Evolutionary conservation across 768 basidiomycete genomes (phyloP).

Genomic region (Suillus spraguei): DNA sequence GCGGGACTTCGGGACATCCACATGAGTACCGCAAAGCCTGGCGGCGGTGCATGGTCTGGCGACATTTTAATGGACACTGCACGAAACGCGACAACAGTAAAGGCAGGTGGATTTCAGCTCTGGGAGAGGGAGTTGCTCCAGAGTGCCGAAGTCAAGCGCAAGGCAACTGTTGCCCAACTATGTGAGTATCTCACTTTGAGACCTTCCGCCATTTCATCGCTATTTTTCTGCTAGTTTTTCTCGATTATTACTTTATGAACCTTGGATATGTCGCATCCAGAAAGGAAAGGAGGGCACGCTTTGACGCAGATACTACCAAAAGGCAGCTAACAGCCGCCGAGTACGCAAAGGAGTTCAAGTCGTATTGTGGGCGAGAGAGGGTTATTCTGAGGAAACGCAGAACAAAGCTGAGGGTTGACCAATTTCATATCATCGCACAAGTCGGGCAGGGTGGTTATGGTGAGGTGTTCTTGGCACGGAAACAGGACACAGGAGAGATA

Average conservation of each 20-base stretch:
- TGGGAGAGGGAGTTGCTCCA: constrained; percentile 90
- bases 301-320: constrained; percentile 78
- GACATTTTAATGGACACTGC: constrained; percentile 68
- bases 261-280: constrained; percentile 87
- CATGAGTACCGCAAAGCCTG: constrained; percentile 65
- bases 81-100: constrained; percentile 48
- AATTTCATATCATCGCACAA: constrained; percentile 98
- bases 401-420: constrained; percentile 89
- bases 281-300: constrained; percentile 80
- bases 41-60: constrained; percentile 40
- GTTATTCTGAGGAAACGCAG: constrained; percentile 91
- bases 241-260: constrained; percentile 97
- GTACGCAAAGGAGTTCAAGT: constrained; percentile 81
- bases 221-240: constrained; percentile 64
- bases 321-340: constrained; percentile 60
- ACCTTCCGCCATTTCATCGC: constrained; percentile 12
- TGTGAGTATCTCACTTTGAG: constrained; percentile 55
- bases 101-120: constrained; percentile 53
- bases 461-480: constrained; percentile 94
- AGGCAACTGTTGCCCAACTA: constrained; percentile 95
- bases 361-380: constrained; percentile 92
- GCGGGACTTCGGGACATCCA: constrained; percentile 50
- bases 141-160: constrained; percentile 87
- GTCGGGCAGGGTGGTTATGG: constrained; percentile 99
- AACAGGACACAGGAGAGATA: constrained; percentile 94